These are phyloP conservation scores for Coemansia asiatica DNA, from an alignment of 192 early-diverging fungal genomes.

Conservation along the genomic window DNA sequence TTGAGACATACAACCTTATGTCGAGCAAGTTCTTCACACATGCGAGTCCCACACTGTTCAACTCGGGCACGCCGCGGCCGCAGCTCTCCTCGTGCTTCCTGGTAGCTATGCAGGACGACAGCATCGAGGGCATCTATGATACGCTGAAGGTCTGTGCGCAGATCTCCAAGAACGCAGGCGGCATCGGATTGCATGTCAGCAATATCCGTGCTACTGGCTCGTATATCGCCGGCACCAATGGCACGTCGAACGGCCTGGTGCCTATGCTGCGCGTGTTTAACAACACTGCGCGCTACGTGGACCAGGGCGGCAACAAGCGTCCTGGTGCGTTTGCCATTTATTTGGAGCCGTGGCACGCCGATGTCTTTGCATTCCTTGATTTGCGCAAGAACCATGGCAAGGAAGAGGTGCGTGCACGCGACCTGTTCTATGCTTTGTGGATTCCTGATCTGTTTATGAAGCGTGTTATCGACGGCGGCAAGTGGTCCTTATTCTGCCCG, in stretches of 20 bases:
- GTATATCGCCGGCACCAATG: conserved; percentile 98
- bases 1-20: conserved; percentile 94
- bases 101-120: conserved; percentile 93
- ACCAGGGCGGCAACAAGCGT: conserved; percentile 98
- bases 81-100: conserved; percentile 96
- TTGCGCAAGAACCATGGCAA: conserved; percentile 97
- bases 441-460: conserved; percentile 97
- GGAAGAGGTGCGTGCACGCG: conserved; percentile 94
- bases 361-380: conserved; percentile 96
- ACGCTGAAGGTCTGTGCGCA: conserved; percentile 96
- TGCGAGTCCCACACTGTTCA: conserved; percentile 96
- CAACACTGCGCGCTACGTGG: conserved; percentile 98
- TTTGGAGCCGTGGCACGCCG: conserved; percentile 98
- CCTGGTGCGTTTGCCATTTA: conserved; percentile 98
- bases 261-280: conserved; percentile 99
- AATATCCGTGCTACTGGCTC: conserved; percentile 93
- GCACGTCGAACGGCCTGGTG: conserved; percentile 91
- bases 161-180: conserved; percentile 98
- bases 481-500: conserved; percentile 96
- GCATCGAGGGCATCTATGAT: conserved; percentile 97
- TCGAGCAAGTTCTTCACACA: conserved; percentile 95
- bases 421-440: conserved; percentile 97
- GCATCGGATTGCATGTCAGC: conserved; percentile 97
- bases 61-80: conserved; percentile 94
- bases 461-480: conserved; percentile 88